phyloP scores from a whole-genome alignment of 225 moss, liverwort and hornwort species.

The Physcomitrellopsis africana region DNA sequence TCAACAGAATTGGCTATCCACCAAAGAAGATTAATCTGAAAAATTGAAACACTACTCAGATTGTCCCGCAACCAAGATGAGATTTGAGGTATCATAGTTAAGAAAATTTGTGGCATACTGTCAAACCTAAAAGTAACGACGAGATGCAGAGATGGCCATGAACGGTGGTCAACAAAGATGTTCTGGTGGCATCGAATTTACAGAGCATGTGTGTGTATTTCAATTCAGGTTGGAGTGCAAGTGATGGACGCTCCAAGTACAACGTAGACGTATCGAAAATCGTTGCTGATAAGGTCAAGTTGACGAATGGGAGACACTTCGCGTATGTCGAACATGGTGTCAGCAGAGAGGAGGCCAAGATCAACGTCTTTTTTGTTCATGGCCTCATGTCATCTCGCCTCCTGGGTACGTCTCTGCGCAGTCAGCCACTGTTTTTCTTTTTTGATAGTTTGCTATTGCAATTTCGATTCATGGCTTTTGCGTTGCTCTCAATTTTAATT shows the following conservation, averaged over 20 bases:
- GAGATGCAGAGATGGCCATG: no score
- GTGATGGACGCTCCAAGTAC: constrained; percentile 61
- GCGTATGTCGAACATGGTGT: constrained; percentile 63
- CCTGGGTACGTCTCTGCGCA: constrained; percentile 29
- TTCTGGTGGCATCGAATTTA: background rate
- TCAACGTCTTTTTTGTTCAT: constrained; percentile 49
- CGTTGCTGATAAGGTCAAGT: constrained; percentile 46
- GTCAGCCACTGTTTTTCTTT: background rate
- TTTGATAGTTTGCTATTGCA: constrained; percentile 8
- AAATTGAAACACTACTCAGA: no score
- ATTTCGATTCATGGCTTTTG: background rate
- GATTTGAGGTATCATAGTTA: no score
- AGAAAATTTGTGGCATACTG: no score
- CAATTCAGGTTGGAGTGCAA: constrained; percentile 46
- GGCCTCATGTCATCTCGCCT: constrained; percentile 51
- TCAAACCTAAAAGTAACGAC: no score
- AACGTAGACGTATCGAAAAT: constrained; percentile 49
- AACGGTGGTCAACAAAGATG: no score
- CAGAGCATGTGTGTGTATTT: constrained; percentile 2
- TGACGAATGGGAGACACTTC: constrained; percentile 47
- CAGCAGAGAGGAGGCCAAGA: constrained; percentile 52
- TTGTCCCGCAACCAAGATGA: no score
- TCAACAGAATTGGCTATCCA: no score
- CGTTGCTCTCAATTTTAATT: background rate
- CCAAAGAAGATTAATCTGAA: no score